Evolutionary conservation across 345 rosid genomes (phyloP).

Genomic region (Rhodamnia argentea): DNA sequence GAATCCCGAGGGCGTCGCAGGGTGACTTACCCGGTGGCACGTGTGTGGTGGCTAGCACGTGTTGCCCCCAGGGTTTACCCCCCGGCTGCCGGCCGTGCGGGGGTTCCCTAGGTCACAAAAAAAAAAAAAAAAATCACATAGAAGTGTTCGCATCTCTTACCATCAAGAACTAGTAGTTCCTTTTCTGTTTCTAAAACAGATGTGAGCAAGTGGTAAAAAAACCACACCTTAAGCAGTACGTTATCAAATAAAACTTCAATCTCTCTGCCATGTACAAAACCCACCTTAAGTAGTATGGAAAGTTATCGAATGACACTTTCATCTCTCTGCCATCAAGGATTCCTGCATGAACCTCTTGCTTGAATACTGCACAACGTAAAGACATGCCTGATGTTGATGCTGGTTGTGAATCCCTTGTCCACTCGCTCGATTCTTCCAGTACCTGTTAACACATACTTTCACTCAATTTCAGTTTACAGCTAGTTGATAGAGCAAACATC

Average conservation of each 20-base stretch:
- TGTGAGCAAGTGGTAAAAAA: not conserved
- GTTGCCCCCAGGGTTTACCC: too few relatives aligned
- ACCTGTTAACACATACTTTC: slow-evolving; percentile 67
- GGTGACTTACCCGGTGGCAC: too few relatives aligned
- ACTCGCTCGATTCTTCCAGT: slow-evolving; percentile 55
- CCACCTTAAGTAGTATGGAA: slow-evolving; percentile 87
- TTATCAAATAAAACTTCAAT: slow-evolving; percentile 61
- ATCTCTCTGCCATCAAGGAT: slow-evolving; percentile 67
- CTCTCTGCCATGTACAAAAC: slow-evolving; percentile 33
- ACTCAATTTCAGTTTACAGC: slow-evolving; percentile 55
- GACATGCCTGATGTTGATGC: slow-evolving; percentile 52
- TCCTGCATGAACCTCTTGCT: slow-evolving; percentile 55
- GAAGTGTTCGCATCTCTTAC: not conserved
- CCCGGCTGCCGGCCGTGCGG: too few relatives aligned
- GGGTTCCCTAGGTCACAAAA: too few relatives aligned
- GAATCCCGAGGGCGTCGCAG: too few relatives aligned
- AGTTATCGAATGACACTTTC: slow-evolving; percentile 64
- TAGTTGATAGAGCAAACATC: slow-evolving; percentile 51
- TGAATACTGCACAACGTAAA: slow-evolving; percentile 46
- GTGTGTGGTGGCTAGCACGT: too few relatives aligned
- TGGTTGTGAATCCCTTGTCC: slow-evolving; percentile 51
- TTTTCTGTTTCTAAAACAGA: not conserved
- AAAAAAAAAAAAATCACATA: too few relatives aligned
- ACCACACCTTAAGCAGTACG: slow-evolving; percentile 69
- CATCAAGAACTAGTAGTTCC: not conserved